Evolutionary conservation across 108 stramenopile species (phyloP).

Genomic region (Pseudonitzschia pungens): DNA sequence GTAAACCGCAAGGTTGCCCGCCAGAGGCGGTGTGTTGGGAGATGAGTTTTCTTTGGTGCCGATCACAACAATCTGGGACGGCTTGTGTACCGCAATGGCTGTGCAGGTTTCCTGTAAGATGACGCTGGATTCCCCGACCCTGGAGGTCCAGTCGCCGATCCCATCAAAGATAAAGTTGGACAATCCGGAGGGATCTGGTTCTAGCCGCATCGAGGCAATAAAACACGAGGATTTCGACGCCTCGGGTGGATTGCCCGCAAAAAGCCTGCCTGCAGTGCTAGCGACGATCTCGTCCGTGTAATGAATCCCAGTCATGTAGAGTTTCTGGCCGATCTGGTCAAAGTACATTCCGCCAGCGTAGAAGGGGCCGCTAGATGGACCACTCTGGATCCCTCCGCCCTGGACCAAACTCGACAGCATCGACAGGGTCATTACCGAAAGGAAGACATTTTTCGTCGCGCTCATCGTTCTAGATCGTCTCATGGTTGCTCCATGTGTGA

Average conservation of each 20-base stretch:
- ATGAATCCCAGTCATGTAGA: slow-evolving; percentile 20
- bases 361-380: slow-evolving; percentile 9
- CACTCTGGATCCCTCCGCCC: slow-evolving; percentile 15
- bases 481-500: no score
- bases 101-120: not conserved
- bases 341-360: slow-evolving; percentile 23
- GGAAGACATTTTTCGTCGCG: no score
- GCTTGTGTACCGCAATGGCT: not conserved
- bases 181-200: not conserved
- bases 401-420: not conserved
- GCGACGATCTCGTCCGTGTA: slow-evolving; percentile 4
- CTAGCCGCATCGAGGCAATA: not conserved
- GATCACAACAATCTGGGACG: slow-evolving; percentile 12
- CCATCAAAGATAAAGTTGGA: not conserved
- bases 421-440: not conserved
- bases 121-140: not conserved
- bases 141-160: slow-evolving; percentile 7
- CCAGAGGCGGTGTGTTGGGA: not conserved
- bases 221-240: not conserved
- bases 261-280: not conserved
- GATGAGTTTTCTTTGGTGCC: not conserved
- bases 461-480: no score
- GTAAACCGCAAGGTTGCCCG: not conserved
- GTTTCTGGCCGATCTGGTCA: not conserved
- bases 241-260: not conserved